Conservation (phyloP, 768 basidiomycete genomes). For the Dioszegia hungarica region DNA sequence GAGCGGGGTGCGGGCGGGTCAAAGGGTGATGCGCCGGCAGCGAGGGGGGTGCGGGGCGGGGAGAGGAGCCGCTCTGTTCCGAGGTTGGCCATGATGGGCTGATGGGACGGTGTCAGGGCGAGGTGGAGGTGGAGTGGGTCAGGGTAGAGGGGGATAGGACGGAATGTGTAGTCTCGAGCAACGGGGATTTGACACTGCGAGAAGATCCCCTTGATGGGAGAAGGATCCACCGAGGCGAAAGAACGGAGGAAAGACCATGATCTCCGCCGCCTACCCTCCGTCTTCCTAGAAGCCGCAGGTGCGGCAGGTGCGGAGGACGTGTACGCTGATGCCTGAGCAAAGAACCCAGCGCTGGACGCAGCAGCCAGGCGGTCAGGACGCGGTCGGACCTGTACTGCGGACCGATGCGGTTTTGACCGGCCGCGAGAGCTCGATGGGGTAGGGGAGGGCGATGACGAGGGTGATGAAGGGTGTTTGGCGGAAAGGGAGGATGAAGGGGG, state of each 20-base stretch:
- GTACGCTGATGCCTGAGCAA: background rate
- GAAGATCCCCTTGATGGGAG: background rate
- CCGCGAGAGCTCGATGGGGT: background rate
- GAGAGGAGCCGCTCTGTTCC: background rate
- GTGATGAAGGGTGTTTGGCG: background rate
- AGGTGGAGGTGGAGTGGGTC: background rate
- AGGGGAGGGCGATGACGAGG: background rate
- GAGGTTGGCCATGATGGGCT: conserved; percentile 3
- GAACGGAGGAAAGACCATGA: background rate
- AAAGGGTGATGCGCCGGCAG: background rate
- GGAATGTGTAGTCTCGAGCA: conserved; percentile 1
- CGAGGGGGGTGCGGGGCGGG: background rate
- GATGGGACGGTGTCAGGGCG: conserved; percentile 2
- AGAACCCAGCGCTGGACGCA: no score
- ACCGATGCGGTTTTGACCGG: background rate
- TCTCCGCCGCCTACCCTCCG: background rate
- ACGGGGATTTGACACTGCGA: background rate
- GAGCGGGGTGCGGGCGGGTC: background rate
- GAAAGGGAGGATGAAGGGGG: background rate
- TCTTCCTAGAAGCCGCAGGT: background rate
- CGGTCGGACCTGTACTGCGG: background rate
- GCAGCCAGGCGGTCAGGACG: background rate
- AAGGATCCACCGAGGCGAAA: background rate
- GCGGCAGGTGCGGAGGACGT: background rate
- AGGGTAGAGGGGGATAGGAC: conserved; percentile 5